Evolutionary conservation across 2,329 filamentous ascomycete genomes (phyloP).

Genomic region (Colletotrichum sojae): DNA sequence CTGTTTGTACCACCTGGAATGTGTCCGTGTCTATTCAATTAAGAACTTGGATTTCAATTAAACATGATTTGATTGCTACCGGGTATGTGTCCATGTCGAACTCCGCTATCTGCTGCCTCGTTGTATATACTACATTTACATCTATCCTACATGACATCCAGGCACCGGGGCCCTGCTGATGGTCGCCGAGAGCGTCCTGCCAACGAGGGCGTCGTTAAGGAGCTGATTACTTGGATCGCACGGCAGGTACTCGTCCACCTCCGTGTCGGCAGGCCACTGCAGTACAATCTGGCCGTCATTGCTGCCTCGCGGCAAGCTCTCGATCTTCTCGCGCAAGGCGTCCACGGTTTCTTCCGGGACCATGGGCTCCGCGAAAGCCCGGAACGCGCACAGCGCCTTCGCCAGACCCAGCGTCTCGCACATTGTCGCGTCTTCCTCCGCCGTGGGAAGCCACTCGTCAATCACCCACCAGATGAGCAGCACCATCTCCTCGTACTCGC

Average conservation of each 20-base stretch:
- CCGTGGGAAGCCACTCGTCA: slow-evolving; percentile 56
- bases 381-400: slow-evolving; percentile 61
- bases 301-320: slow-evolving; percentile 42
- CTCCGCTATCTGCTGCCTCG: too few relatives aligned
- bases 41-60: too few relatives aligned
- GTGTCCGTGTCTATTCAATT: too few relatives aligned
- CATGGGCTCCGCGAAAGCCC: slow-evolving; percentile 61
- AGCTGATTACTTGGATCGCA: neutral
- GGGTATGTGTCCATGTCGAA: too few relatives aligned
- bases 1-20: too few relatives aligned
- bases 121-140: too few relatives aligned
- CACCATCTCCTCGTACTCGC: slow-evolving; percentile 71
- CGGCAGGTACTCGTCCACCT: slow-evolving; percentile 51
- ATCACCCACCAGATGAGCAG: slow-evolving; percentile 72
- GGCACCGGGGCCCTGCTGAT: too few relatives aligned
- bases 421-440: slow-evolving; percentile 53
- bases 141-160: too few relatives aligned
- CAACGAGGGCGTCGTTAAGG: neutral
- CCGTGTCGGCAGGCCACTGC: slow-evolving; percentile 57
- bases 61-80: too few relatives aligned
- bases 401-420: slow-evolving; percentile 46
- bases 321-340: slow-evolving; percentile 45
- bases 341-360: slow-evolving; percentile 52
- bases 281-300: slow-evolving; percentile 27
- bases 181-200: neutral